These are phyloP conservation scores for Epichloe aotearoae DNA, from an alignment of 2,329 filamentous ascomycete genomes.

Conservation along the genomic window DNA sequence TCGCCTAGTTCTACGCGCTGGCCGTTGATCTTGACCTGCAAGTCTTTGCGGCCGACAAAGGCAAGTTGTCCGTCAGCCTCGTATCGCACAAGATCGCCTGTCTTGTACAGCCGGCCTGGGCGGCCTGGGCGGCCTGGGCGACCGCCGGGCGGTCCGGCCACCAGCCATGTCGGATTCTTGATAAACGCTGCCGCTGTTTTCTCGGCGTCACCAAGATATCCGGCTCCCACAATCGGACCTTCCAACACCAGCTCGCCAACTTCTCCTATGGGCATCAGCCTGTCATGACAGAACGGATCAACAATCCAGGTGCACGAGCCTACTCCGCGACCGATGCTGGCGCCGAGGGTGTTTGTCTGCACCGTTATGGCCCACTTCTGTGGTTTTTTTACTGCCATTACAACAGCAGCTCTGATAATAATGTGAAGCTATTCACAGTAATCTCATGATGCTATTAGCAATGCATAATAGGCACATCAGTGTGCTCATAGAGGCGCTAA, in stretches of 20 bases:
- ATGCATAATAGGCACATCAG: too few species aligned
- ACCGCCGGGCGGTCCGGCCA: not conserved
- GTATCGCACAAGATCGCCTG: constrained; percentile 13
- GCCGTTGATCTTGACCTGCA: constrained; percentile 46
- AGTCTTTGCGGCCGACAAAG: constrained; percentile 38
- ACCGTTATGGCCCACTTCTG: too few species aligned
- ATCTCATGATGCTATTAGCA: too few species aligned
- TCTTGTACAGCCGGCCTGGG: constrained; percentile 8
- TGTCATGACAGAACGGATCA: constrained; percentile 9
- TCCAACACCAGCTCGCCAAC: constrained; percentile 25
- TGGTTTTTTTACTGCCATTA: too few species aligned
- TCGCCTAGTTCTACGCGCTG: constrained; percentile 38
- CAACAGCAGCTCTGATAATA: too few species aligned
- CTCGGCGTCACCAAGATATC: constrained; percentile 30
- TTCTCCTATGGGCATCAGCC: constrained; percentile 10
- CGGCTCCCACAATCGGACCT: constrained; percentile 33
- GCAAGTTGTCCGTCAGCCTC: constrained; percentile 3
- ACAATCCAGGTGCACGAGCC: constrained; percentile 13
- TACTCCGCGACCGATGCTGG: not conserved
- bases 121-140: constrained; percentile 6
- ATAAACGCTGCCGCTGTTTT: constrained; percentile 20
- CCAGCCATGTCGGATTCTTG: constrained; percentile 10
- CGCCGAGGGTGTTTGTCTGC: not conserved
- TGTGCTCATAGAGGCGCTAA: too few species aligned
- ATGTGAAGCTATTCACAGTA: too few species aligned